Evolutionary conservation across 176 grass and related monocot species (phyloP).

Genomic region (Poa annua): DNA sequence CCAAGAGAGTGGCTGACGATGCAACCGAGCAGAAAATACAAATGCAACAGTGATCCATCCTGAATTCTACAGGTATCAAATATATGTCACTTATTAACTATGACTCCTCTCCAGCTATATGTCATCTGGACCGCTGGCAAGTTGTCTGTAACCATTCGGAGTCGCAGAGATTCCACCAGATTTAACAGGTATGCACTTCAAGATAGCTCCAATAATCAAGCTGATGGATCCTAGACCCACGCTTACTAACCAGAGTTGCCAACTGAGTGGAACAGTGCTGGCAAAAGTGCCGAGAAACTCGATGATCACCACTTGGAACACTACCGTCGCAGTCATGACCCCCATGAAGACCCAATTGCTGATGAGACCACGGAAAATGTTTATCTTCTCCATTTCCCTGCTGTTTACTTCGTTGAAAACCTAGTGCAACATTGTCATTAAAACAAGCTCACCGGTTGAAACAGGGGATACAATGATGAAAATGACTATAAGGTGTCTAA

Average conservation of each 20-base stretch:
- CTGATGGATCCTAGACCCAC: constrained; percentile 71
- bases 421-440: constrained; percentile 28
- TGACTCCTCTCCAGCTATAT: constrained; percentile 45
- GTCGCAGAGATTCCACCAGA: constrained; percentile 26
- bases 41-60: neutral
- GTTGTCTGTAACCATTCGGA: constrained; percentile 58
- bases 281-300: constrained; percentile 87
- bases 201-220: constrained; percentile 67
- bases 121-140: constrained; percentile 71
- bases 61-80: neutral
- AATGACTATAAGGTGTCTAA: neutral
- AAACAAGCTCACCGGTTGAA: neutral
- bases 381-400: constrained; percentile 94
- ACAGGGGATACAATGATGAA: neutral
- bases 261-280: constrained; percentile 76
- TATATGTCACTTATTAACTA: neutral
- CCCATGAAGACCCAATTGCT: constrained; percentile 75
- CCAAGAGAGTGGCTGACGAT: neutral
- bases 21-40: neutral
- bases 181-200: constrained; percentile 87
- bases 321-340: constrained; percentile 59
- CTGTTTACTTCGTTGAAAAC: constrained; percentile 99
- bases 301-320: constrained; percentile 89
- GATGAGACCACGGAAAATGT: constrained; percentile 72
- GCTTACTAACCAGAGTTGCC: constrained; percentile 79